Percentiles rank a stretch among this genome's conserved stretches.
phyloP scores from a whole-genome alignment of 306 rosid species.

The cucumber (Cucumis sativus) region DNA sequence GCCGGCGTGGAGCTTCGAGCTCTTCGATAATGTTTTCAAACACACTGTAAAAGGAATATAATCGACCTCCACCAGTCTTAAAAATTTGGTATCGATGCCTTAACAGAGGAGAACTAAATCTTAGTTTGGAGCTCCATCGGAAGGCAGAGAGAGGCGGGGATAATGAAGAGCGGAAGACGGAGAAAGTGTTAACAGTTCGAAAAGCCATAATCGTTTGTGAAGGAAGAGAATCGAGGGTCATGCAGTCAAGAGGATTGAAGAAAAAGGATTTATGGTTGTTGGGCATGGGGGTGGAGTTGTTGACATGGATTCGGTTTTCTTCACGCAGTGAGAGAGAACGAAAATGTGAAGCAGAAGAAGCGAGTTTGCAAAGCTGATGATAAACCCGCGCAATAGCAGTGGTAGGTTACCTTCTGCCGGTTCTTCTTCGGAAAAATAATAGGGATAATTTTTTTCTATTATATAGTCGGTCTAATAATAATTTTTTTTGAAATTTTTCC shows the following conservation, averaged over 20 bases:
- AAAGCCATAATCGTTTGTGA: slow-evolving; percentile 35
- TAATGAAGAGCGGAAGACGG: slow-evolving; percentile 35
- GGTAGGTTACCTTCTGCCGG: background rate
- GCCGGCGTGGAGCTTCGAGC: slow-evolving; percentile 32
- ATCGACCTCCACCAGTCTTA: slow-evolving; percentile 23
- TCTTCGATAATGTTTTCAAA: slow-evolving; percentile 56
- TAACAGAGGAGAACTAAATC: slow-evolving; percentile 4
- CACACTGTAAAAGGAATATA: slow-evolving; percentile 41
- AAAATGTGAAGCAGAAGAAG: background rate
- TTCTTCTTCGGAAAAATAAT: background rate
- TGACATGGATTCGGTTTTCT: background rate
- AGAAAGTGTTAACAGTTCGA: slow-evolving; percentile 50
- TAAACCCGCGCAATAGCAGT: background rate
- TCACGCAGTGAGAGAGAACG: background rate
- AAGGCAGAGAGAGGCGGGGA: slow-evolving; percentile 39
- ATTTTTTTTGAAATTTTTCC: too few species aligned
- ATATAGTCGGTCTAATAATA: too few species aligned
- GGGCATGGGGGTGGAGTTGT: background rate
- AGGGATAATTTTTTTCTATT: background rate
- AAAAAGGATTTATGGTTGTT: background rate
- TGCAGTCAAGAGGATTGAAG: background rate
- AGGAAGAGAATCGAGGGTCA: slow-evolving; percentile 12
- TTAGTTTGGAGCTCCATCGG: slow-evolving; percentile 22
- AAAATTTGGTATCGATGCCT: slow-evolving; percentile 13
- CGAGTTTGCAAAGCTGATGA: background rate